Evolutionary conservation across 1,284 basidiomycete genomes (phyloP), one percentile per base, ranked within the genome.

Genomic region (Athelia sp.): DNA sequence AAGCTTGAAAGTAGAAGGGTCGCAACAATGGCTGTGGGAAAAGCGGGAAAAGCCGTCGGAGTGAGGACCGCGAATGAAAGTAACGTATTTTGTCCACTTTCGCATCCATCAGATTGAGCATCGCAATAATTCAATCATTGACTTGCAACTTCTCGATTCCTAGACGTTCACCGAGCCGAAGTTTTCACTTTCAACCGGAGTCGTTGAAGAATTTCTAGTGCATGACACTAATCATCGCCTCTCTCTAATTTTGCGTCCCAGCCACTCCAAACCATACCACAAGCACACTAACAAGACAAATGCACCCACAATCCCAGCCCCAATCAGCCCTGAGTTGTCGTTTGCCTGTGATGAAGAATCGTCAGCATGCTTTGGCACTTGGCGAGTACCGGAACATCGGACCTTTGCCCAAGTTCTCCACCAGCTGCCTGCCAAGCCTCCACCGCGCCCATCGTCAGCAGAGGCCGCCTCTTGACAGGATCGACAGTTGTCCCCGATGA

Each of bases 321-420:
- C 92, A 45, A 94, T 90, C 61, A 86, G 91, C 0, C 89, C 90
- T 15, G 81, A 85, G 46, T 87, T 72, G 34, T 90, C 82, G 56
- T 85, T 90, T 15, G 89, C 89, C 82, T 86, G 52, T n/a, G 26
- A 13, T 29, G 6, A 29, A 13, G 26, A 29, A 29, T 29, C 13
- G 26, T 29, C 4, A 29, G 26, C 13, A 38, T 47, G 9, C 14
- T 24, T 6, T 34, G 6, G 24, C 49, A 38, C 26, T 29, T 11
- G 14, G 46, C 49, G 22, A 46, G 21, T 46, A 36, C 19, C 35
- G 46, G 32, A 43, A 40, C 32, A 13, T 49, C 74, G 52, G 57
- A 82, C 84, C 50, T 66, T 71, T 0, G 76, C 84, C 90, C 90
- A 93, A 1, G 70, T 81, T 59, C 87, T 72, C 93, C 92, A 95